Conservation (phyloP, 257 asterid species). For the Capsicum rhomboideum region DNA sequence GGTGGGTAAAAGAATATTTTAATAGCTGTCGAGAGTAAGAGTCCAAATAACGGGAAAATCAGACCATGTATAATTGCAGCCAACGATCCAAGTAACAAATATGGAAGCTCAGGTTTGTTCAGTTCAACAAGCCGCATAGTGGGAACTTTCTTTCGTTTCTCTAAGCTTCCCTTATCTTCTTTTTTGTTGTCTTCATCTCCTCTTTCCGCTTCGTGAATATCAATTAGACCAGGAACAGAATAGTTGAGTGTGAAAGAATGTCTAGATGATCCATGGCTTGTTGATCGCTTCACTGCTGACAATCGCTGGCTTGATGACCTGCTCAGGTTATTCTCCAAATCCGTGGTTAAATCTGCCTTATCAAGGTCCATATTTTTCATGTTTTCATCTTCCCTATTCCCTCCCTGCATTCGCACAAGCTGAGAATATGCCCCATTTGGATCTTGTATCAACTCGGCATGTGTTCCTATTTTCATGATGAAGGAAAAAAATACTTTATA, state of each 20-base stretch:
- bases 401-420: conserved; percentile 63
- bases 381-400: conserved; percentile 25
- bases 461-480: conserved; percentile 43
- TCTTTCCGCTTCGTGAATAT: conserved; percentile 19
- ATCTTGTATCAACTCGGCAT: conserved; percentile 50
- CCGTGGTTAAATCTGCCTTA: neutral
- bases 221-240: conserved; percentile 29
- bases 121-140: conserved; percentile 39
- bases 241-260: conserved; percentile 33
- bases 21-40: conserved; percentile 54
- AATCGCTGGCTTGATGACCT: conserved; percentile 44
- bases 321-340: conserved; percentile 28
- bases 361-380: conserved; percentile 7
- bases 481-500: neutral
- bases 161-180: conserved; percentile 6
- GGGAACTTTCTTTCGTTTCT: conserved; percentile 31
- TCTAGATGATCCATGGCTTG: conserved; percentile 51
- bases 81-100: conserved; percentile 46
- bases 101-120: conserved; percentile 58
- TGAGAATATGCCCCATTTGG: conserved; percentile 64
- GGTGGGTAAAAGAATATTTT: conserved; percentile 58
- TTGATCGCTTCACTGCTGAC: conserved; percentile 36
- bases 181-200: conserved; percentile 10
- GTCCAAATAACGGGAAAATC: conserved; percentile 63
- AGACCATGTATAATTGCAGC: conserved; percentile 57